phyloP scores from a whole-genome alignment of 129 eudicot species.

The Tanacetum coccineum region DNA sequence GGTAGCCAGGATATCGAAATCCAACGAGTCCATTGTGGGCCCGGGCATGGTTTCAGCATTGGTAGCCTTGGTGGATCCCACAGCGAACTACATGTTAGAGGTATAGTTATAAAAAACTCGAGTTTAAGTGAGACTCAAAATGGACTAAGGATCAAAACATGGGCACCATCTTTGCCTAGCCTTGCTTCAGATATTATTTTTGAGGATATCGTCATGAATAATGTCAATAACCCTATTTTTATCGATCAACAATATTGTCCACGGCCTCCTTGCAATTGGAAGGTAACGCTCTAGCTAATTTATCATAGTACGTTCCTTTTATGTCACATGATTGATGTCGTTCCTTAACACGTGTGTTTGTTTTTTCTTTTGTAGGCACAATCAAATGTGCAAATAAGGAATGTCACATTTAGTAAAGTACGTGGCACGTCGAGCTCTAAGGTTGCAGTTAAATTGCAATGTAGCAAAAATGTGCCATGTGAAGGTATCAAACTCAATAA shows the following conservation, averaged over 20 bases:
- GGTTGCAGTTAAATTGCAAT: conserved; percentile 39
- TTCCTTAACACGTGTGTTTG: neutral
- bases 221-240: conserved; percentile 62
- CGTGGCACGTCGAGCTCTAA: conserved; percentile 53
- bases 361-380: conserved; percentile 27
- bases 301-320: neutral
- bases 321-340: neutral
- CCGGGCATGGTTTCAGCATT: conserved; percentile 83
- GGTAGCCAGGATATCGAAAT: conserved; percentile 41
- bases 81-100: conserved; percentile 27
- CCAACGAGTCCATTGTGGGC: conserved; percentile 50
- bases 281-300: conserved; percentile 23
- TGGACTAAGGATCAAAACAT: conserved; percentile 72
- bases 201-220: conserved; percentile 39
- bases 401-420: conserved; percentile 46
- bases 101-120: conserved; percentile 39
- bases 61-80: conserved; percentile 63
- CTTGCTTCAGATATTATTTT: conserved; percentile 43
- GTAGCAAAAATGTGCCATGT: conserved; percentile 45
- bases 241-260: conserved; percentile 83
- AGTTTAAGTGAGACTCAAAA: conserved; percentile 54
- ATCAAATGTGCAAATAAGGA: conserved; percentile 40
- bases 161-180: conserved; percentile 44
- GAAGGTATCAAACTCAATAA: conserved; percentile 40
- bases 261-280: conserved; percentile 20